These are phyloP conservation scores for Luvunga scandens DNA, from an alignment of 345 rosid species.

Conservation along the genomic window DNA sequence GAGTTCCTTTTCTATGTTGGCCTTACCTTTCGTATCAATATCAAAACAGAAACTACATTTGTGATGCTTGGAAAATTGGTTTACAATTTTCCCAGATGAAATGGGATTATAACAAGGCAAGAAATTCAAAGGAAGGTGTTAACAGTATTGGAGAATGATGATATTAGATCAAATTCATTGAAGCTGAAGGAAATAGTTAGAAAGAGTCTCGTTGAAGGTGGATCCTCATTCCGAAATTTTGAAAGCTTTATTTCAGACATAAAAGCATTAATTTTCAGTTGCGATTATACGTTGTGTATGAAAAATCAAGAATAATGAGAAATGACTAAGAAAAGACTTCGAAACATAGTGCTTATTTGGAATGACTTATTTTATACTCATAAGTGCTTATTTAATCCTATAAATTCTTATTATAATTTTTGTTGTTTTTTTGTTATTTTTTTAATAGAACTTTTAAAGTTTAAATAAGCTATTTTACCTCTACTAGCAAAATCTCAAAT, in stretches of 20 bases:
- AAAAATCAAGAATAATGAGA: too few species aligned
- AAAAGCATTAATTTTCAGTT: background rate
- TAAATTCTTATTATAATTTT: too few species aligned
- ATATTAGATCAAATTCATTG: slow-evolving; percentile 17
- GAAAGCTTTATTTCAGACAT: slow-evolving; percentile 14
- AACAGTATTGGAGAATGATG: slow-evolving; percentile 7
- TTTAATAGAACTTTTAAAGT: too few species aligned
- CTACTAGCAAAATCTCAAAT: too few species aligned
- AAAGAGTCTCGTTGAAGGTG: slow-evolving; percentile 23
- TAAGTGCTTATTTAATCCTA: too few species aligned
- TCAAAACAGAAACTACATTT: slow-evolving; percentile 27
- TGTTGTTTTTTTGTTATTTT: too few species aligned
- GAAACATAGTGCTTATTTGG: too few species aligned
- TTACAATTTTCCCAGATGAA: slow-evolving; percentile 16
- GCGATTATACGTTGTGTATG: background rate
- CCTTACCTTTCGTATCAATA: slow-evolving; percentile 31
- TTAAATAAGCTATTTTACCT: too few species aligned
- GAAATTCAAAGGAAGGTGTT: slow-evolving; percentile 25
- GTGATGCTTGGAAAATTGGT: slow-evolving; percentile 30
- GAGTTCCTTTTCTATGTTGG: slow-evolving; percentile 42
- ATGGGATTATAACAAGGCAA: slow-evolving; percentile 29
- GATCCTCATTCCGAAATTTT: slow-evolving; percentile 33
- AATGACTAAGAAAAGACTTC: too few species aligned
- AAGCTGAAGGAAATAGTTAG: slow-evolving; percentile 27
- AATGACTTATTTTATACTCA: too few species aligned